Percentiles rank a stretch among this genome's conserved stretches.
Conservation (phyloP, 495 filamentous ascomycete genomes). For the Daldinia grandis region DNA sequence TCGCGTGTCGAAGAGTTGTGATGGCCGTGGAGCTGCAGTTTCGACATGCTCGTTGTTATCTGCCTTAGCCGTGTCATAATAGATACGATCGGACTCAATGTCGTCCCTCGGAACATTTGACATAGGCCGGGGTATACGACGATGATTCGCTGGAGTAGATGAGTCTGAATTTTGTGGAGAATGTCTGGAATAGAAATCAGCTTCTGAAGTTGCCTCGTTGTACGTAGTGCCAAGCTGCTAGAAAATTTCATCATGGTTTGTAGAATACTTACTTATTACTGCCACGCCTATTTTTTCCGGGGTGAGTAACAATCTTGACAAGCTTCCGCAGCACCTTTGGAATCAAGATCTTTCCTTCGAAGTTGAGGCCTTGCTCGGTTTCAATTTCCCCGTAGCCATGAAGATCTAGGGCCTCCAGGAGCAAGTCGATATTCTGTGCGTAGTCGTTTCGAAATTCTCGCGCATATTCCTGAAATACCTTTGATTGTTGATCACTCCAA, state of each 20-base stretch:
- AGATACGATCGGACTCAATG: neutral
- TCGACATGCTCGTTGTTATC: neutral
- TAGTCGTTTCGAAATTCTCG: neutral
- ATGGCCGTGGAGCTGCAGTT: neutral
- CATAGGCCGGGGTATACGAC: neutral
- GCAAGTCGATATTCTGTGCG: neutral
- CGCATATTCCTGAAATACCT: neutral
- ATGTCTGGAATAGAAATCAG: neutral
- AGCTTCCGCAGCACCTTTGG: neutral
- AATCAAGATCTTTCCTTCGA: neutral
- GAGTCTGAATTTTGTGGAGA: neutral
- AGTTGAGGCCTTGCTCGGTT: neutral
- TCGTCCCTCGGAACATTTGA: neutral
- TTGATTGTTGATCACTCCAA: neutral
- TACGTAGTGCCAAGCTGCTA: neutral
- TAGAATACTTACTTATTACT: neutral
- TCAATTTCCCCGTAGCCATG: neutral
- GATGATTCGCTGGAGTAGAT: neutral
- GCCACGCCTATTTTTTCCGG: neutral
- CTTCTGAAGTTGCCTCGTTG: neutral
- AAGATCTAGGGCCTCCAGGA: neutral
- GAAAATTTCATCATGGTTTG: neutral
- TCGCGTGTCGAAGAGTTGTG: neutral
- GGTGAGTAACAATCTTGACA: neutral
- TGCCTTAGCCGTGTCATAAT: neutral